Base-by-base conservation (phyloP, 495 filamentous ascomycete genomes). In the Venustampulla echinocandica region DNA sequence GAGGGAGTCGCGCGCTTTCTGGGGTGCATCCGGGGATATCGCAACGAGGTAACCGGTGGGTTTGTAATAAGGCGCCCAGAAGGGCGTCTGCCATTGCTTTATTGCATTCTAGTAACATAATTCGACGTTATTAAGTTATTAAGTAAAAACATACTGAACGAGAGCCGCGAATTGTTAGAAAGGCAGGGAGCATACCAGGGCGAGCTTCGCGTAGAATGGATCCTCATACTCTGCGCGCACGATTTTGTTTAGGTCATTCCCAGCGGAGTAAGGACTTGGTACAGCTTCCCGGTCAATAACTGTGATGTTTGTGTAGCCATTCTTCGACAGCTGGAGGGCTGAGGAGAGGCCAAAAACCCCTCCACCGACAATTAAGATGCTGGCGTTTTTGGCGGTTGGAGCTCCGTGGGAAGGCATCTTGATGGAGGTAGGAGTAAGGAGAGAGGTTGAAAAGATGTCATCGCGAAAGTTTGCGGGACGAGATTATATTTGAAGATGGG, bases 191-290 rank as follows among this genome's bases (percentile, higher is more conserved):
- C n/a, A n/a, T n/a, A n/a, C 73, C 20, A 78, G 59, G n/a, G 71
- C 79, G 10, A 81, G 63, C 35, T 60, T 46, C 46, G 66, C 71
- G 64, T 83, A 82, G 25, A 74, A 52, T 11, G 65, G 60, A 52
- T 80, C 71, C 25, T 65, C 61, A 60, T 83, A 84, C 55, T 83
- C 80, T 44, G 77, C 69, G 53, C 80, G 76, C 11, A 82, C 61
- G n/a, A 82, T 74, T 54, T 81, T 81, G 55, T 80, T 82, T 67
- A 75, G 75, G 60, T 83, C 79, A 68, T 73, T 74, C 0, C 76
- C 79, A 21, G 79, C 77, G 24, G 74, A 74, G 48, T 39, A 64
- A 58, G 46, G 69, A 15, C n/a, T 32, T 21, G 49, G 49, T 14
- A 35, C 5, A 70, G 44, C 67, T 59, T 57, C 72, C 57, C 77